phyloP scores from a whole-genome alignment of 2,329 filamentous ascomycete species.

The Aspergillus calidoustus region DNA sequence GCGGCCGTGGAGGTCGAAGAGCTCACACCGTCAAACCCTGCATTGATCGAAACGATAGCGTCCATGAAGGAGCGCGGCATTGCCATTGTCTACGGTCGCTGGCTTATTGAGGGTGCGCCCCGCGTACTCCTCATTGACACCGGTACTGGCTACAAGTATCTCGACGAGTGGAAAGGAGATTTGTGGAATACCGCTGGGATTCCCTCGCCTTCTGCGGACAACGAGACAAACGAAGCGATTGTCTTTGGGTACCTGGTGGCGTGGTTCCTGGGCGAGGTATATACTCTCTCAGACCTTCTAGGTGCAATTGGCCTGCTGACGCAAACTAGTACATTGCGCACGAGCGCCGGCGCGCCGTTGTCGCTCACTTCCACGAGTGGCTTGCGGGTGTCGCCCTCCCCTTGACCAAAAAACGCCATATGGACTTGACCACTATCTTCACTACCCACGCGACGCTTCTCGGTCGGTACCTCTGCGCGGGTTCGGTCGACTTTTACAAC shows the following conservation, averaged over 20 bases:
- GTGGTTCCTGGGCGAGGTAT: conserved; percentile 96
- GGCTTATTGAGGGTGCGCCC: conserved; percentile 96
- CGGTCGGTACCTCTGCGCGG: conserved; percentile 93
- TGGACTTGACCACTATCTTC: conserved; percentile 97
- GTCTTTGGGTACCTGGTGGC: conserved; percentile 97
- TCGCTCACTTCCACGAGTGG: conserved; percentile 99
- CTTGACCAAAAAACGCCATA: conserved; percentile 88
- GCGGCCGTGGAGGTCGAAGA: conserved; percentile 98
- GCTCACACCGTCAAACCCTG: conserved; percentile 79
- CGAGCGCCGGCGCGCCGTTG: conserved; percentile 88
- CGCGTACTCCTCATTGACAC: conserved; percentile 94
- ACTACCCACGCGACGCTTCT: conserved; percentile 96
- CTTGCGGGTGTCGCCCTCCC: conserved; percentile 91
- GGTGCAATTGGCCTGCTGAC: conserved; percentile 8
- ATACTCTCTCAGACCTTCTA: conserved; percentile 30
- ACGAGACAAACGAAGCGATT: conserved; percentile 96
- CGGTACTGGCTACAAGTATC: conserved; percentile 84
- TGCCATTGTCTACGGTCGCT: conserved; percentile 87
- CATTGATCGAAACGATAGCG: conserved; percentile 79
- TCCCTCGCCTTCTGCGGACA: conserved; percentile 86
- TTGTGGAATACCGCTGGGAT: conserved; percentile 93
- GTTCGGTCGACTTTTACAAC: conserved; percentile 99
- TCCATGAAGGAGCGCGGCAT: conserved; percentile 94
- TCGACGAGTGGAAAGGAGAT: conserved; percentile 97
- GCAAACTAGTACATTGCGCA: conserved; percentile 79